Evolutionary conservation across 495 filamentous ascomycete genomes (phyloP), one percentile per base, ranked within the genome.

Genomic region (Penicillium odoratum): DNA sequence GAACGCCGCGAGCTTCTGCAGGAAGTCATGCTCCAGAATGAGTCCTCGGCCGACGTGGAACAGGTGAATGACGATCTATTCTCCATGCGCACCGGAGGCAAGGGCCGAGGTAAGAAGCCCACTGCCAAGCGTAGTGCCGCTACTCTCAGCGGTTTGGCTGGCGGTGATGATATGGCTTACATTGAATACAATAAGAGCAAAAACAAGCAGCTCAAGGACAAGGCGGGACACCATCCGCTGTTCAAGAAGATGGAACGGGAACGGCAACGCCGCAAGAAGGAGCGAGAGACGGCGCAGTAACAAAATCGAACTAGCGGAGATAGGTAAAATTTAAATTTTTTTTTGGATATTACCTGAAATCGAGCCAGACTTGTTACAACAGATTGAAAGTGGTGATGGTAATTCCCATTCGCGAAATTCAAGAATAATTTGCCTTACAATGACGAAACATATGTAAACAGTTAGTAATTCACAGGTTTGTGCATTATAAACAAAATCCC

Each of bases 161-260:
- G 94, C 43, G 94, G 92, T 0, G 89, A 95, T 69, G 91, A 94
- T 64, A 97, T 98, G 93, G 93, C 93, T 29, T 98, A 98, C 69
- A 87, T 93, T 52, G 95, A 98, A 74, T 87, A 87, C 66, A 88
- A 88, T 63, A 86, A 80, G 78, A 88, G 83, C 65, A 77, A 77
- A 59, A 91, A 91, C 64, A 92, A 90, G 74, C 86, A 95, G 67
- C 83, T 93, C 67, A 93, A 90, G 77, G 86, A 86, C 50, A 90
- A 91, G 59, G 65, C 53, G 15, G 69, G 62, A 7, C 78, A 82
- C 60, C 86, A 85, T 64, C 74, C 80, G 4, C 81, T 90, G 67
- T 95, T 98, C 72, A 88, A 86, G 71, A 96, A 96, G 75, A 74
- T 97, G 60, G 78, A 86, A 52, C 83, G 90, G 56, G 91, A 96